Percentiles rank a stretch among this genome's conserved stretches.
Conservation (phyloP, 352 stramenopile species). For the Pythium volutum region DNA sequence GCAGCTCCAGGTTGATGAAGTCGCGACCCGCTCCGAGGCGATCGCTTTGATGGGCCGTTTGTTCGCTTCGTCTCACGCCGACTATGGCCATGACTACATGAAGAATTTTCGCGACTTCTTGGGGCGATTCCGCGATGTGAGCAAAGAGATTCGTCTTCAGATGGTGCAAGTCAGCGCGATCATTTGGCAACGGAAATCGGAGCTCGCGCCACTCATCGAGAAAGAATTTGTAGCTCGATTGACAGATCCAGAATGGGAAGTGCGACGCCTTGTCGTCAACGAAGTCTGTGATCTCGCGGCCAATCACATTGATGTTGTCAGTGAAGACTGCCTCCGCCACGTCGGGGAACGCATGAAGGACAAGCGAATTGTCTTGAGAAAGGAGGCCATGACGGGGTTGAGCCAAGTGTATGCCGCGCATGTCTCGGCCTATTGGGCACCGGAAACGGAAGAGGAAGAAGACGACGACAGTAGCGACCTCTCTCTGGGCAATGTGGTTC, state of each 20-base stretch:
- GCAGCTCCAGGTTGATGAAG: slow-evolving; percentile 84
- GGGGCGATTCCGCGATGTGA: slow-evolving; percentile 80
- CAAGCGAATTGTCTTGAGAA: slow-evolving; percentile 74
- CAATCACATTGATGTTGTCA: slow-evolving; percentile 64
- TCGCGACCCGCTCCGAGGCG: slow-evolving; percentile 73
- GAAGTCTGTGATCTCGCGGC: slow-evolving; percentile 80
- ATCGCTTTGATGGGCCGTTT: slow-evolving; percentile 75
- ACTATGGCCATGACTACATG: slow-evolving; percentile 74
- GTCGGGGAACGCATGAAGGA: slow-evolving; percentile 88
- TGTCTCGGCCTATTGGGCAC: slow-evolving; percentile 54
- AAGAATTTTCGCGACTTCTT: slow-evolving; percentile 87
- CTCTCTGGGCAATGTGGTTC: slow-evolving; percentile 33
- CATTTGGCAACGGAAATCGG: slow-evolving; percentile 73
- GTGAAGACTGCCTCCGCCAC: slow-evolving; percentile 59
- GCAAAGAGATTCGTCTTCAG: slow-evolving; percentile 83
- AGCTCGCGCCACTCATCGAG: slow-evolving; percentile 56
- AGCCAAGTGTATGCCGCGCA: slow-evolving; percentile 79
- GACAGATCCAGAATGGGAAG: slow-evolving; percentile 82
- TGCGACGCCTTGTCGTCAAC: slow-evolving; percentile 70
- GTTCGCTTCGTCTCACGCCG: slow-evolving; percentile 70
- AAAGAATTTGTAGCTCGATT: slow-evolving; percentile 71
- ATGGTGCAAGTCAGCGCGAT: slow-evolving; percentile 71
- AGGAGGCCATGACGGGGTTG: slow-evolving; percentile 87
- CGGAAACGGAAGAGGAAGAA: slow-evolving; percentile 25
- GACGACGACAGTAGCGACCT: slow-evolving; percentile 10